These are phyloP conservation scores for Eutrema salsugineum DNA, from an alignment of 441 rosid species.

Conservation along the genomic window DNA sequence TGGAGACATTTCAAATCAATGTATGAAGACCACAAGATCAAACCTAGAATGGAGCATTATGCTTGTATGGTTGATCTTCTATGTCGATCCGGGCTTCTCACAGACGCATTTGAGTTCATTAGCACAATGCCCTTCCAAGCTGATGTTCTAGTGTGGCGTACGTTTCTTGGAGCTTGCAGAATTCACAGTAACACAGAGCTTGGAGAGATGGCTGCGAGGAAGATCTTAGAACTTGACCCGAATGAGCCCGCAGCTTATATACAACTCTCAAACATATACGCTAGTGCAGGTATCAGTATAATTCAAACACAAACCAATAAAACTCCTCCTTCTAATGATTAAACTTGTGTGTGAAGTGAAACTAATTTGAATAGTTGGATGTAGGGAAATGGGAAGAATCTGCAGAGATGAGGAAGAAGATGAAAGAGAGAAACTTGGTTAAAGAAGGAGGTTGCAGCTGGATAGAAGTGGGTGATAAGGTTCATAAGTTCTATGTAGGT, in stretches of 20 bases:
- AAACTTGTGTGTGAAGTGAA: not conserved
- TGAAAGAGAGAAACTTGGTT: slow-evolving; percentile 52
- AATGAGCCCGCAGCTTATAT: slow-evolving; percentile 57
- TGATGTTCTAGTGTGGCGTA: slow-evolving; percentile 50
- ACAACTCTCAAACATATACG: slow-evolving; percentile 54
- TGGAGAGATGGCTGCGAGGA: slow-evolving; percentile 49
- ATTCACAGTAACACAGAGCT: slow-evolving; percentile 47
- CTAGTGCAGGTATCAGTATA: slow-evolving; percentile 32
- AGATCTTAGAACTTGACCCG: slow-evolving; percentile 48
- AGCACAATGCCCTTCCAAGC: slow-evolving; percentile 44
- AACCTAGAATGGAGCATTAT: slow-evolving; percentile 59
- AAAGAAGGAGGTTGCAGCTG: slow-evolving; percentile 79
- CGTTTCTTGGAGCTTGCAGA: slow-evolving; percentile 66
- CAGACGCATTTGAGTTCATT: slow-evolving; percentile 48
- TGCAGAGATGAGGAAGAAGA: slow-evolving; percentile 43
- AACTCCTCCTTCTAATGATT: not conserved
- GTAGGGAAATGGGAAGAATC: slow-evolving; percentile 56
- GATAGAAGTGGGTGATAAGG: slow-evolving; percentile 55
- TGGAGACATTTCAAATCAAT: slow-evolving; percentile 52
- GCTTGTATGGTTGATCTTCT: slow-evolving; percentile 74
- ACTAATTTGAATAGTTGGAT: not conserved
- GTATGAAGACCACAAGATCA: slow-evolving; percentile 43
- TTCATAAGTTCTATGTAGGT: slow-evolving; percentile 54
- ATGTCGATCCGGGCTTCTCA: slow-evolving; percentile 51
- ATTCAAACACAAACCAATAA: not conserved